Evolutionary conservation across 1,284 basidiomycete species (phyloP).

Genomic region (Austropuccinia psidii): DNA sequence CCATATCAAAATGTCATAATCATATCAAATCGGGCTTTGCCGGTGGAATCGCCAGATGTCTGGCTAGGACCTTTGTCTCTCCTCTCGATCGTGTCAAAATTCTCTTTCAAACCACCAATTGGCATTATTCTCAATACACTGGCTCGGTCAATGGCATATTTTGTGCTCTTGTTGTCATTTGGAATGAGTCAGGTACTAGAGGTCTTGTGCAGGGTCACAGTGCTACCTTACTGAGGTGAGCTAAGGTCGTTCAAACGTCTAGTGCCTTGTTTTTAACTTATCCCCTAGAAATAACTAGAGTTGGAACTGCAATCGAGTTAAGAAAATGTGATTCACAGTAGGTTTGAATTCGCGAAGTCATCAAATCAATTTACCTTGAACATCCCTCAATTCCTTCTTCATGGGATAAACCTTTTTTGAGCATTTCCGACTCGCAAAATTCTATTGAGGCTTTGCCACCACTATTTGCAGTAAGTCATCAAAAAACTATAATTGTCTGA

Average conservation of each 20-base stretch:
- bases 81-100: constrained; percentile 98
- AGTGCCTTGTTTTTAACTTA: constrained; percentile 86
- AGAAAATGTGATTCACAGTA: constrained; percentile 47
- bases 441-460: constrained; percentile 91
- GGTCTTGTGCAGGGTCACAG: constrained; percentile 94
- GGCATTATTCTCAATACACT: constrained; percentile 58
- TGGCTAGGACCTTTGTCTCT: constrained; percentile 96
- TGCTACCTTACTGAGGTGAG: constrained; percentile 59
- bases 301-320: constrained; percentile 78
- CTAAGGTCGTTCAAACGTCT: too few species aligned
- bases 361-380: constrained; percentile 65
- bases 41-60: constrained; percentile 82
- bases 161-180: constrained; percentile 72
- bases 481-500: background rate
- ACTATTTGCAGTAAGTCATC: constrained; percentile 55
- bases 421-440: constrained; percentile 64
- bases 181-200: constrained; percentile 60
- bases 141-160: constrained; percentile 55
- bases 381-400: background rate
- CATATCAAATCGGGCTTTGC: constrained; percentile 57
- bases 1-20: too few species aligned
- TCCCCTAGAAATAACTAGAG: constrained; percentile 88
- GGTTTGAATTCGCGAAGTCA: constrained; percentile 59
- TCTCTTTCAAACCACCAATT: constrained; percentile 93
- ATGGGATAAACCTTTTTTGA: constrained; percentile 18